Evolutionary conservation across 2,329 filamentous ascomycete genomes (phyloP), one percentile per base, ranked within the genome.

Genomic region (Aspergillus brunneoviolaceus): DNA sequence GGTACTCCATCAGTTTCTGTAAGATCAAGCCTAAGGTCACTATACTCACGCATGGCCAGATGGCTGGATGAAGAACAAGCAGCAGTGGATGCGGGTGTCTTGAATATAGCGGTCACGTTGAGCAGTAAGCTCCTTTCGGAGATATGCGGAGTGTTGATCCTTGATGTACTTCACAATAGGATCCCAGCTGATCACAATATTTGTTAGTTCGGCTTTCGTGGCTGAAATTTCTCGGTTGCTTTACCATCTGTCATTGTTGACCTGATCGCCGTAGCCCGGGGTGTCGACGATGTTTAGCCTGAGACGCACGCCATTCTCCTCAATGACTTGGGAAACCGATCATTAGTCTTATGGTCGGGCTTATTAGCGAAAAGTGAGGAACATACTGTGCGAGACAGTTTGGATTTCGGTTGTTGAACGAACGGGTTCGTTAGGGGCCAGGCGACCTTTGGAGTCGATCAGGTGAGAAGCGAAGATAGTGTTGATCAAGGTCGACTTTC

Each of bases 101-200:
- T 96, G 94, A 70, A 99, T 97, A 80, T 99, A 99, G 74, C 95
- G 90, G 82, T 99, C 95, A 81, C 95, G 91, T 85, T 99, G 95
- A 69, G 95, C 95, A 58, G 95, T 98, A 74, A 99, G 92, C 81
- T 99, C 95, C 86, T 99, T 99, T 80, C 95, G 91, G 71, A 99
- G 88, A 83, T 98, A 99, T 73, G 95, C 94, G 56, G 92, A 97
- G 85, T 99, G 95, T 84, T 99, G 95, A 81, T 99, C 95, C 86
- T 99, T 99, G 86, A 99, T 99, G 82, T 99, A 99, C 85, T 99
- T 99, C 85, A 99, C 94, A 78, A 99, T 99, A 65, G 95, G 95
- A 77, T 99, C 95, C 95, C 95, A 99, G 88, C 81, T 84, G 65
- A 19, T 52, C 42, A 57, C 61, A 55, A 68, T 72, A 72, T 66